Conservation (phyloP, 257 asterid genomes). For the Jasminum sambac region DNA sequence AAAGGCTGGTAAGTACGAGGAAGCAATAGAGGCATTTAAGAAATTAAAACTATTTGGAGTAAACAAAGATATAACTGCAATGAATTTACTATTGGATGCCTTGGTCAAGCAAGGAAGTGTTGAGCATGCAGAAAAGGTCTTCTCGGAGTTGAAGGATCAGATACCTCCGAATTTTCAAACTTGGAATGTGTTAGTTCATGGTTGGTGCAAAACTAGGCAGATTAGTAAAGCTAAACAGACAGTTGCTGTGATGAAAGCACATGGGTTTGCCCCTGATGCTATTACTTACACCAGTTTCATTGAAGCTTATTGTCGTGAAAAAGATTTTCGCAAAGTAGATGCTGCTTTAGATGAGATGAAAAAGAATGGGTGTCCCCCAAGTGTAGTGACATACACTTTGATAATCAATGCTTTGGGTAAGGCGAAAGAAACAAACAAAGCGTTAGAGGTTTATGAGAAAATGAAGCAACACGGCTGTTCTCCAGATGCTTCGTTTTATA, state of each 20-base stretch:
- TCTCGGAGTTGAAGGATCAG: slow-evolving; percentile 40
- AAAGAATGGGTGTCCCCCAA: slow-evolving; percentile 51
- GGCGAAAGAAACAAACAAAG: slow-evolving; percentile 66
- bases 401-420: slow-evolving; percentile 57
- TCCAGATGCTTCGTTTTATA: slow-evolving; percentile 66
- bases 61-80: slow-evolving; percentile 35
- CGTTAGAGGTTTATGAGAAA: slow-evolving; percentile 62
- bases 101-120: slow-evolving; percentile 70
- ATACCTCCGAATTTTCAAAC: slow-evolving; percentile 51
- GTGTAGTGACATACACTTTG: slow-evolving; percentile 63
- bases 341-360: slow-evolving; percentile 57
- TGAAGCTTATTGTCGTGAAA: slow-evolving; percentile 67
- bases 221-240: slow-evolving; percentile 56
- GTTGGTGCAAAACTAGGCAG: slow-evolving; percentile 83
- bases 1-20: slow-evolving; percentile 64
- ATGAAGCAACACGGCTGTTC: slow-evolving; percentile 60
- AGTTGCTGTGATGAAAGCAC: slow-evolving; percentile 53
- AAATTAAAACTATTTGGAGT: slow-evolving; percentile 49
- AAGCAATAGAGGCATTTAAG: slow-evolving; percentile 55
- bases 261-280: slow-evolving; percentile 55
- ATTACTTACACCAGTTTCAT: slow-evolving; percentile 64
- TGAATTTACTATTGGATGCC: slow-evolving; percentile 61
- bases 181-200: slow-evolving; percentile 70
- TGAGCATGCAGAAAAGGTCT: slow-evolving; percentile 68
- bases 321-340: slow-evolving; percentile 74